Evolutionary conservation across 192 early-diverging fungal genomes (phyloP).

Genomic region (Coemansia sp.): DNA sequence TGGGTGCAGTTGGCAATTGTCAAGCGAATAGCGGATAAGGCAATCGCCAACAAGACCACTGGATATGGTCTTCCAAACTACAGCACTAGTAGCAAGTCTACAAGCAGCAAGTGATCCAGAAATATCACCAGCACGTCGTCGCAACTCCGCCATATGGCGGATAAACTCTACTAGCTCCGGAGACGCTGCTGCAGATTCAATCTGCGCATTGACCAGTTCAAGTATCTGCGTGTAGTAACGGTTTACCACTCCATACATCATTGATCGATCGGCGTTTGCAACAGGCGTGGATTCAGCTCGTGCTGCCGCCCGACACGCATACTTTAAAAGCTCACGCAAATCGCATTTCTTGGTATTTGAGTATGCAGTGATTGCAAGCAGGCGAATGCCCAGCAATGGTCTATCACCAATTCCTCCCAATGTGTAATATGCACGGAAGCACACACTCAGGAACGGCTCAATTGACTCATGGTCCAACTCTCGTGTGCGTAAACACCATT

Average conservation of each 20-base stretch:
- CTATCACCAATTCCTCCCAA: constrained; percentile 10
- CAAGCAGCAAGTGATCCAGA: constrained; percentile 13
- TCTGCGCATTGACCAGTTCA: constrained; percentile 1
- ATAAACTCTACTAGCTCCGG: constrained; percentile 43
- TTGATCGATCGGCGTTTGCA: neutral
- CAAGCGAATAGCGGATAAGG: neutral
- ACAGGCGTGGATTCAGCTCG: constrained; percentile 2
- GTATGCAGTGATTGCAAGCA: constrained; percentile 29
- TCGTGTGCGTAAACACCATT: constrained; percentile 37
- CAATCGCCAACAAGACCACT: constrained; percentile 10
- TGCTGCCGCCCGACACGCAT: constrained; percentile 14
- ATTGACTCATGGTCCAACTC: constrained; percentile 21
- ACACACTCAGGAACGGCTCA: constrained; percentile 26
- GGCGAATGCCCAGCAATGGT: constrained; percentile 17
- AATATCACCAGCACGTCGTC: neutral
- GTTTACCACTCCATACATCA: neutral
- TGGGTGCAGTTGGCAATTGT: neutral
- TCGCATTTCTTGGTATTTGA: constrained; percentile 30
- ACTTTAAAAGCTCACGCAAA: constrained; percentile 36
- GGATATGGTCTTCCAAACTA: constrained; percentile 10
- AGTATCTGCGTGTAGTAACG: constrained; percentile 20
- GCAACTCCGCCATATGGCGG: constrained; percentile 9
- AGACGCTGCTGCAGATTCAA: constrained; percentile 10
- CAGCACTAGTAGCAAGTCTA: neutral
- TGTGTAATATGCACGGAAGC: constrained; percentile 48